Base-by-base conservation (phyloP, 1,284 basidiomycete genomes). In the Boletus semigastroideus region DNA sequence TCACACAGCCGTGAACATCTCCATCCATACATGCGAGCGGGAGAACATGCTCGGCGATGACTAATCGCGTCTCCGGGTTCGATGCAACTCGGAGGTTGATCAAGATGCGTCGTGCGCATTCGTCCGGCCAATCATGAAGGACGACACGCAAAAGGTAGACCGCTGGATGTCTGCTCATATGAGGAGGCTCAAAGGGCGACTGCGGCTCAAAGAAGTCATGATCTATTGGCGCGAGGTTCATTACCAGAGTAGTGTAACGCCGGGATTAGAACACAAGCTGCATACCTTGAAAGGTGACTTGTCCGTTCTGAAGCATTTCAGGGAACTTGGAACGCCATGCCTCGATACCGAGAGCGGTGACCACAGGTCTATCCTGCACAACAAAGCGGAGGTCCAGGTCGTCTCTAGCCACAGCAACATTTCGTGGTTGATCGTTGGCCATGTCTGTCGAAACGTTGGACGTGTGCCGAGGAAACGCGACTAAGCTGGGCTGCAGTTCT, bases 121-220 rank as follows among this genome's bases (percentile, higher is more conserved):
- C 72, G 57, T 89, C 83, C 0, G 87, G 83, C 87, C 87, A 90
- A 61, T 90, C 87, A 58, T 89, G 87, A 19, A 86, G 73, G 44
- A 89, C 77, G 10, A 85, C 84, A 17, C 86, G 80, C 42, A 90
- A 73, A 19, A 89, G 70, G 64, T 84, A 89, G 20, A 88, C 78
- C 0, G 84, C 77, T 6, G 85, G 78, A 42, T 78, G 59, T 51
- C 59, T 70, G 30, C 75, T 62, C 7, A 51, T 14, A 17, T 68
- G 70, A 17, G 52, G 53, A n/a, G 51, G 51, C 4, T 57, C 63
- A 36, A 59, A 52, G 12, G 62, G 48, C 0, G 82, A 82, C 60
- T 89, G 87, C 1, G 80, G 77, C 6, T 74, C 77, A 63, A 89
- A 87, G 63, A 89, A 89, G 67, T 89, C 86, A 53, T 89, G 86